Conservation (phyloP, 1,284 basidiomycete genomes). For the Inonotus obliquus region DNA sequence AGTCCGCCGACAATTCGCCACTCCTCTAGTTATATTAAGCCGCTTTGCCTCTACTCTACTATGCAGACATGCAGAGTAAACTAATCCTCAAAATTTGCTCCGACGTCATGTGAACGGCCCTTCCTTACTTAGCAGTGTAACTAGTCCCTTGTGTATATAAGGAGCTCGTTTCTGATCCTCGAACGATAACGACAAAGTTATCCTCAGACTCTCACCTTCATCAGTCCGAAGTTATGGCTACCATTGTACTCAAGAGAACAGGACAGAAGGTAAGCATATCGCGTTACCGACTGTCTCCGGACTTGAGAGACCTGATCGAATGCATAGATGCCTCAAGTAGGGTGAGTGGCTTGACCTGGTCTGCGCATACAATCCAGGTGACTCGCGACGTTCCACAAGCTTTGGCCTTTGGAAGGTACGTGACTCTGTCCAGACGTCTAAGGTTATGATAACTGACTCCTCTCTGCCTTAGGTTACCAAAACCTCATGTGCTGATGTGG, state of each 20-base stretch:
- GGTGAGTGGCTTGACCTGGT: constrained; percentile 35
- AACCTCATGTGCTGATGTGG: constrained; percentile 53
- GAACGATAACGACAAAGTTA: too few species aligned
- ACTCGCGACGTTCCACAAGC: constrained; percentile 32
- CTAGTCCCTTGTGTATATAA: too few species aligned
- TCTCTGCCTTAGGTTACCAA: constrained; percentile 46
- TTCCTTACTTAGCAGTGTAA: too few species aligned
- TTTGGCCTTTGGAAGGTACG: constrained; percentile 68
- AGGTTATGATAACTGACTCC: constrained; percentile 8
- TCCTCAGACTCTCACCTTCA: neutral
- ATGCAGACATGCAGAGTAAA: too few species aligned
- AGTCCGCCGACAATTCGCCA: constrained; percentile 4
- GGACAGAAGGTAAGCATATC: constrained; percentile 45
- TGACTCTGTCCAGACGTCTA: neutral
- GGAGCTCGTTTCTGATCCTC: too few species aligned
- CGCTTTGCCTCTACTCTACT: too few species aligned
- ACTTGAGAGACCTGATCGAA: neutral
- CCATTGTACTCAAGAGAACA: constrained; percentile 53
- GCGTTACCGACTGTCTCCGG: constrained; percentile 10
- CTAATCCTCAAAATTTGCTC: too few species aligned
- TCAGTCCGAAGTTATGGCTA: constrained; percentile 35
- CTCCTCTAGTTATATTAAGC: too few species aligned
- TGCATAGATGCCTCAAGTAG: constrained; percentile 54
- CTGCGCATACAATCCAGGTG: neutral
- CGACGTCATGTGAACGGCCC: too few species aligned